Conservation (phyloP, 495 filamentous ascomycete genomes). For the Immersiella caudata region DNA sequence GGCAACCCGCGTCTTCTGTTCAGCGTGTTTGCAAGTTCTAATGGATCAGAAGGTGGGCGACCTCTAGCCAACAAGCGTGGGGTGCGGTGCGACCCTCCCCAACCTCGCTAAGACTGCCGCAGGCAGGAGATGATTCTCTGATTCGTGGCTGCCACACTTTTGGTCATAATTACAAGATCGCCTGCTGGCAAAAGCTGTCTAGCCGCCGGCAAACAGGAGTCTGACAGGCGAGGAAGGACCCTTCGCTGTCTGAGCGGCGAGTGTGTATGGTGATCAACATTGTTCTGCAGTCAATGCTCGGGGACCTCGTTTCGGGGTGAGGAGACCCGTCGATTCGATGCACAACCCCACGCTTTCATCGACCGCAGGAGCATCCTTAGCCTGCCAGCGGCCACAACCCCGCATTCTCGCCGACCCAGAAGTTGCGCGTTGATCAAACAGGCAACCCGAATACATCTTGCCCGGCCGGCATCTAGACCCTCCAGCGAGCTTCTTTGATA, state of each 20-base stretch:
- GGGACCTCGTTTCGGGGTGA: slow-evolving; percentile 11
- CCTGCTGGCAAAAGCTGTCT: background rate
- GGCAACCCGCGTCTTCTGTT: slow-evolving; percentile 1
- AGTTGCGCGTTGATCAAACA: slow-evolving; percentile 12
- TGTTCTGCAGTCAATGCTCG: slow-evolving; percentile 14
- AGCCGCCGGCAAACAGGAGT: background rate
- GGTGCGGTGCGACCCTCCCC: slow-evolving; percentile 17
- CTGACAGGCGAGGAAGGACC: slow-evolving; percentile 10
- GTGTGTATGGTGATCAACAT: slow-evolving; percentile 18
- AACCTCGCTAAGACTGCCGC: background rate
- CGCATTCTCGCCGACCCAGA: slow-evolving; percentile 14
- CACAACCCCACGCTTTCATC: background rate
- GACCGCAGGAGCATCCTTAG: background rate
- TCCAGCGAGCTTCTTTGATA: background rate
- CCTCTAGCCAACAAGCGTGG: slow-evolving; percentile 6
- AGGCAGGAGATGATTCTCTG: slow-evolving; percentile 13
- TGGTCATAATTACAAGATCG: slow-evolving; percentile 13
- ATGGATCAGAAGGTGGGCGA: background rate
- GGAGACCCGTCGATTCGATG: background rate
- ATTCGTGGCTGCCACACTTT: slow-evolving; percentile 3
- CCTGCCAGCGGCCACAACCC: slow-evolving; percentile 8
- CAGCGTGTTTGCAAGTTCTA: background rate
- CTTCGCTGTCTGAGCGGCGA: background rate
- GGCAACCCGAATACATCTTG: slow-evolving; percentile 15
- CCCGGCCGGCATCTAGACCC: background rate